These are phyloP conservation scores for Leucoagaricus sp. DNA, from an alignment of 1,284 basidiomycete species.

Conservation along the genomic window DNA sequence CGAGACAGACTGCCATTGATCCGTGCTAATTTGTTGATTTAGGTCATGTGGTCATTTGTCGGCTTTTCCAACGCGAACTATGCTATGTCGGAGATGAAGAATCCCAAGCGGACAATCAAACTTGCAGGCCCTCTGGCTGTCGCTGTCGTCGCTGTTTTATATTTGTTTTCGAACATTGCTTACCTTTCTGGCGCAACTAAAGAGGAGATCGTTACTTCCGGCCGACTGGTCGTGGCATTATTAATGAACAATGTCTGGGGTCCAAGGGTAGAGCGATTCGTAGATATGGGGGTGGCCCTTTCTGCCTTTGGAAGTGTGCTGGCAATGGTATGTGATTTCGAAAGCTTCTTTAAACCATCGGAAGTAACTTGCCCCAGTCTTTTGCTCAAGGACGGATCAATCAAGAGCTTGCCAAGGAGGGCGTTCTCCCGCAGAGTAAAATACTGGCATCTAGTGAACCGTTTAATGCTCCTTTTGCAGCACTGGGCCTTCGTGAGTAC, in stretches of 20 bases:
- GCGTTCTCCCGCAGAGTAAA: constrained; percentile 37
- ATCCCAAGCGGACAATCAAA: constrained; percentile 36
- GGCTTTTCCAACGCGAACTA: constrained; percentile 42
- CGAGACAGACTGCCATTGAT: constrained; percentile 22
- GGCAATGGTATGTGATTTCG: constrained; percentile 32
- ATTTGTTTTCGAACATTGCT: constrained; percentile 39
- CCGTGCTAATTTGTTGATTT: constrained; percentile 23
- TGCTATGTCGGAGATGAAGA: constrained; percentile 37
- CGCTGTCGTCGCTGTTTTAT: constrained; percentile 32
- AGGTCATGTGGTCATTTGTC: constrained; percentile 37
- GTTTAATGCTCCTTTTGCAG: constrained; percentile 38
- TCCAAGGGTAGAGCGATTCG: constrained; percentile 41
- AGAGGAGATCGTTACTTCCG: constrained; percentile 33
- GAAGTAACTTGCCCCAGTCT: constrained; percentile 17
- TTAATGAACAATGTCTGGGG: constrained; percentile 62
- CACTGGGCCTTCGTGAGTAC: constrained; percentile 26
- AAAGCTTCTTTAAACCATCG: not conserved
- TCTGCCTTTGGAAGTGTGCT: constrained; percentile 58
- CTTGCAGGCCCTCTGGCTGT: constrained; percentile 39
- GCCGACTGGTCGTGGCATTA: constrained; percentile 36
- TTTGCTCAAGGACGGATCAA: constrained; percentile 40
- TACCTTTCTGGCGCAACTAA: constrained; percentile 40
- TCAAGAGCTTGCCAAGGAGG: constrained; percentile 40
- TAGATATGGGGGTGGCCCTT: constrained; percentile 54
- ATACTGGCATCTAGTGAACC: constrained; percentile 39